Conservation (phyloP, 805 yeast genomes). For the Wickerhamomyces hampshirensis region DNA sequence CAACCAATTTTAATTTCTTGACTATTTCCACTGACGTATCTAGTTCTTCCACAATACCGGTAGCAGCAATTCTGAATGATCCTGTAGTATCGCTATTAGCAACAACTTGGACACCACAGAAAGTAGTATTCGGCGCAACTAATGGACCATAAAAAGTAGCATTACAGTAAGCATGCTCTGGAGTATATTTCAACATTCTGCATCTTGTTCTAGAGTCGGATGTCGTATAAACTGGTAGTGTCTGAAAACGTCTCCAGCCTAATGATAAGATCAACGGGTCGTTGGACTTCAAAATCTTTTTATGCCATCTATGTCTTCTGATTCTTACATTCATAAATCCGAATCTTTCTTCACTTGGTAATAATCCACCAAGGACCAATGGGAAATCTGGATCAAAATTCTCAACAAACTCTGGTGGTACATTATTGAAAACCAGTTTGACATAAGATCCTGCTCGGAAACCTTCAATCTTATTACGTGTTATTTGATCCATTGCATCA, state of each 20-base stretch:
- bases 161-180: constrained; percentile 95
- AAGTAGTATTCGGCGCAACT: constrained; percentile 96
- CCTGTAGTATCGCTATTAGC: constrained; percentile 82
- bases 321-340: constrained; percentile 91
- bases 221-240: constrained; percentile 92
- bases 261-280: constrained; percentile 91
- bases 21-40: constrained; percentile 88
- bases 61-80: constrained; percentile 91
- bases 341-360: constrained; percentile 87
- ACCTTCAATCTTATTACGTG: constrained; percentile 83
- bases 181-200: constrained; percentile 96
- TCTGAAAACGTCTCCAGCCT: constrained; percentile 99
- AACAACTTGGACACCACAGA: constrained; percentile 89
- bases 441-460: constrained; percentile 92
- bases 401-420: constrained; percentile 89
- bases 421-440: constrained; percentile 70
- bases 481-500: constrained; percentile 67
- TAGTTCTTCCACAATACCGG: constrained; percentile 93
- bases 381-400: constrained; percentile 85
- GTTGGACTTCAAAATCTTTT: constrained; percentile 87
- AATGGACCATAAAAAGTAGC: constrained; percentile 97
- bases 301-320: constrained; percentile 99
- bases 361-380: constrained; percentile 82
- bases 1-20: constrained; percentile 91
- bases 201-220: constrained; percentile 97